Conservation (phyloP, 2,329 filamentous ascomycete genomes). For the Phialocephala subalpina region DNA sequence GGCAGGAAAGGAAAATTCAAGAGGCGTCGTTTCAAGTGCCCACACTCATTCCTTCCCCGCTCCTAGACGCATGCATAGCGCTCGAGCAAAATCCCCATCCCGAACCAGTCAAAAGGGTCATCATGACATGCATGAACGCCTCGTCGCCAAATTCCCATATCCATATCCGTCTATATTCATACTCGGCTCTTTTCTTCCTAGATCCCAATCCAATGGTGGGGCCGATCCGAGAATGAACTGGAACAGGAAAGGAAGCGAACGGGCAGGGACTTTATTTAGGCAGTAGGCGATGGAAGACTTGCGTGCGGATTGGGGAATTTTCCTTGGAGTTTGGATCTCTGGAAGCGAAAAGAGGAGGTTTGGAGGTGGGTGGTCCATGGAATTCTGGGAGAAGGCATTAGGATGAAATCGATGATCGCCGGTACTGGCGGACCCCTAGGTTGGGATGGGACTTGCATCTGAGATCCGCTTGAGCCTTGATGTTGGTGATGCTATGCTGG, state of each 20-base stretch:
- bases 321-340: not conserved
- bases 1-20: not conserved
- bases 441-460: not conserved
- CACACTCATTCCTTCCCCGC: not conserved
- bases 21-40: slow-evolving; percentile 1
- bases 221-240: not conserved
- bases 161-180: not conserved
- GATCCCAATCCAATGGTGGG: not conserved
- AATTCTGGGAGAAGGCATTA: not conserved
- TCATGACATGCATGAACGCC: slow-evolving; percentile 1
- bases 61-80: not conserved
- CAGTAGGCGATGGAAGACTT: not conserved
- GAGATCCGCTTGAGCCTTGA: not conserved
- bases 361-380: not conserved
- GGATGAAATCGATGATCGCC: not conserved
- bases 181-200: not conserved
- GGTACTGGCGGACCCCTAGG: not conserved
- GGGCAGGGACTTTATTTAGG: not conserved
- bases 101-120: not conserved
- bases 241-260: not conserved
- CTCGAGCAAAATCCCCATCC: not conserved
- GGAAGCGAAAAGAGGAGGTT: not conserved
- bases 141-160: not conserved
- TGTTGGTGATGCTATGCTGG: not conserved
- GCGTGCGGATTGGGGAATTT: not conserved